Percentiles rank a stretch among this genome's conserved stretches.
phyloP scores from a whole-genome alignment of 225 moss, liverwort and hornwort species.

The Pseudoscleropodium purum region DNA sequence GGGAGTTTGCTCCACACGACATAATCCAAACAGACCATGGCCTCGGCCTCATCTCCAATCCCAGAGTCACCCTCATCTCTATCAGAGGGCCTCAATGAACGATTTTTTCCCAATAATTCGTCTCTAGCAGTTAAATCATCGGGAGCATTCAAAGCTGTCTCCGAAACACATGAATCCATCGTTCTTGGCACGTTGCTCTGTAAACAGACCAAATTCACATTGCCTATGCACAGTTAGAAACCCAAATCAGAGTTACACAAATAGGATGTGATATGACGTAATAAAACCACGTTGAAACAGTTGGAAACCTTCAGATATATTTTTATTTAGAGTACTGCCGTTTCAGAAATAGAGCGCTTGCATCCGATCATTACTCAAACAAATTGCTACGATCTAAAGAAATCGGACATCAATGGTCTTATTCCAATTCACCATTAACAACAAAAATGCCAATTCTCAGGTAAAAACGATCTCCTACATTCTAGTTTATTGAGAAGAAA shows the following conservation, averaged over 20 bases:
- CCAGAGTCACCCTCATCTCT: too few species aligned
- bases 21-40: neutral
- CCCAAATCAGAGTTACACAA: neutral
- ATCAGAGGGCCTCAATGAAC: neutral
- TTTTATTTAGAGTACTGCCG: neutral
- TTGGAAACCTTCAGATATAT: neutral
- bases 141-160: neutral
- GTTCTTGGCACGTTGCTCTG: neutral
- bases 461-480: neutral
- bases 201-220: neutral
- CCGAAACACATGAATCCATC: neutral
- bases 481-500: neutral
- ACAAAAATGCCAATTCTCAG: neutral
- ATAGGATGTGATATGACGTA: too few species aligned
- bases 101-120: neutral
- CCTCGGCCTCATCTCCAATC: neutral
- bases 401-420: neutral
- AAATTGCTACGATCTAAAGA: neutral
- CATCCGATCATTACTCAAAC: neutral
- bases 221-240: too few species aligned
- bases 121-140: neutral
- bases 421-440: neutral
- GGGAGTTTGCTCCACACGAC: neutral
- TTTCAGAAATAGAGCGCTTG: neutral
- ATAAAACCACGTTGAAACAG: neutral